Evolutionary conservation across 441 rosid genomes (phyloP).

Genomic region (Isatis lusitanica): DNA sequence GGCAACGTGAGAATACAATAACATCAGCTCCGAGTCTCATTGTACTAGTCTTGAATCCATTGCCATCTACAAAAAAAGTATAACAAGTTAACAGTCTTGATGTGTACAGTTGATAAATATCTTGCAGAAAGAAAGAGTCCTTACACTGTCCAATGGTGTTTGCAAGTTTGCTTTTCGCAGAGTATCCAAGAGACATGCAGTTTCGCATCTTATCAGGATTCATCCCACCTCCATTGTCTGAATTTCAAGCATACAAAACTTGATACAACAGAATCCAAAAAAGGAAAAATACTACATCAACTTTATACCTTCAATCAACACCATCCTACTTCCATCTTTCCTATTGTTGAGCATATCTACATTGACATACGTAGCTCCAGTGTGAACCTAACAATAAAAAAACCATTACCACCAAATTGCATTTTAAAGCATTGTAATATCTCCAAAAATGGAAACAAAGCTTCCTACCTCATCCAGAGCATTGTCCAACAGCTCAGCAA

Average conservation of each 20-base stretch:
- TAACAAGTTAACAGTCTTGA: constrained; percentile 1
- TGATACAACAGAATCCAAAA: neutral
- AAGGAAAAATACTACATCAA: neutral
- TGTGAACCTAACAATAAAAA: constrained; percentile 48
- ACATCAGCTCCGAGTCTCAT: constrained; percentile 99
- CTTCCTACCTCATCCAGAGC: constrained; percentile 78
- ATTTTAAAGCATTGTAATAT: neutral
- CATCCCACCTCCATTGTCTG: constrained; percentile 97
- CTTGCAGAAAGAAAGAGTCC: neutral
- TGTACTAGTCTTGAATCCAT: constrained; percentile 97
- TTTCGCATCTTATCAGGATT: constrained; percentile 83
- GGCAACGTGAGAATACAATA: constrained; percentile 85
- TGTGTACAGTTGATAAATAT: neutral
- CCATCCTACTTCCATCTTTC: constrained; percentile 75
- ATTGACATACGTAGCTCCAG: constrained; percentile 79
- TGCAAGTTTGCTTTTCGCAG: constrained; percentile 85
- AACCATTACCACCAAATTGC: neutral
- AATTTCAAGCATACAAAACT: constrained; percentile 18
- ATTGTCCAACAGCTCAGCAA: constrained; percentile 93
- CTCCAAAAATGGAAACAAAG: neutral
- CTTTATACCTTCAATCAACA: constrained; percentile 71
- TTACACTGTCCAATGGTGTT: constrained; percentile 93
- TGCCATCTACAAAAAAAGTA: constrained; percentile 65
- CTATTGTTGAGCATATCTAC: constrained; percentile 62
- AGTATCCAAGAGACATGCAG: constrained; percentile 92